Conservation (phyloP, 768 basidiomycete genomes). For the Russula earlei region DNA sequence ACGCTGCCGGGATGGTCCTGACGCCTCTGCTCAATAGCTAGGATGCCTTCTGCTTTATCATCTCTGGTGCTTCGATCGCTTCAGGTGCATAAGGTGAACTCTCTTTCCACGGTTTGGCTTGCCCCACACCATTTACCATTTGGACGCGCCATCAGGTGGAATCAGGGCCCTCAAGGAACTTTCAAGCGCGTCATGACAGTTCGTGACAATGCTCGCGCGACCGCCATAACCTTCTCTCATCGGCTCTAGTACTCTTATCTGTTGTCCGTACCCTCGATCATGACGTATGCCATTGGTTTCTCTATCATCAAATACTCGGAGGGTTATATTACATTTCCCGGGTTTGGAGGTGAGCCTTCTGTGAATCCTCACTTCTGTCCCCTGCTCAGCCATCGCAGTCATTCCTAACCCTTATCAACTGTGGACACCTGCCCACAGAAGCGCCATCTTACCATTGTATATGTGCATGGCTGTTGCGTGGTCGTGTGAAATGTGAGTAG, state of each 20-base stretch:
- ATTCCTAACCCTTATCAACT: conserved; percentile 52
- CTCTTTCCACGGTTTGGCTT: background rate
- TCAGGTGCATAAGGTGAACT: conserved; percentile 58
- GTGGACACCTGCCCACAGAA: conserved; percentile 42
- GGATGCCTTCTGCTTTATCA: conserved; percentile 59
- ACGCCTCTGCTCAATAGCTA: conserved; percentile 31
- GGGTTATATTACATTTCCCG: conserved; percentile 43
- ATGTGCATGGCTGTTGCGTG: conserved; percentile 58
- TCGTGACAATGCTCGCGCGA: conserved; percentile 20
- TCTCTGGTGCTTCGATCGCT: conserved; percentile 72
- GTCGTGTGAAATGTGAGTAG: conserved; percentile 63
- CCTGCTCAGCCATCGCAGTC: conserved; percentile 33
- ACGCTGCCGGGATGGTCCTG: background rate
- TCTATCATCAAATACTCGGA: conserved; percentile 64
- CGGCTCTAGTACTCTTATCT: conserved; percentile 59
- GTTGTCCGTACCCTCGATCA: conserved; percentile 49
- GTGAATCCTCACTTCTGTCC: no score
- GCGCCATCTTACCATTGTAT: conserved; percentile 55
- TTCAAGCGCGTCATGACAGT: conserved; percentile 87
- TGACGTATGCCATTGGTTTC: conserved; percentile 54
- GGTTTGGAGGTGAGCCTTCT: conserved; percentile 34
- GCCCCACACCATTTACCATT: background rate
- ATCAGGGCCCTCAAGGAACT: conserved; percentile 55
- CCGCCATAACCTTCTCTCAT: background rate
- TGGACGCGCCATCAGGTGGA: conserved; percentile 43